Conservation (phyloP, 1,139 yeast species). For the Suhomyces anneliseae region DNA sequence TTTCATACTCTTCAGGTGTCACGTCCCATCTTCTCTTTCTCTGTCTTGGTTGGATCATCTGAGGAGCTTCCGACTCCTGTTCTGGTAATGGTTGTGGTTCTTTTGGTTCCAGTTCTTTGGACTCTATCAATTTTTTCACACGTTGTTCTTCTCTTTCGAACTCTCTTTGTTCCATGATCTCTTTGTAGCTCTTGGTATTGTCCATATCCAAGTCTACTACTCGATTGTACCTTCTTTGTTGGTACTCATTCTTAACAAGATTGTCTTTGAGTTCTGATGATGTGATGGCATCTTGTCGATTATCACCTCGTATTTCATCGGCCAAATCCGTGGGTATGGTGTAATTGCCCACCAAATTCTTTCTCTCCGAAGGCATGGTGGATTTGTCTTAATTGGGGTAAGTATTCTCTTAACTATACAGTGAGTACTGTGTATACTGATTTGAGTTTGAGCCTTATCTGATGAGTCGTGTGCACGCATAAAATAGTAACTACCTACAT, state of each 20-base stretch:
- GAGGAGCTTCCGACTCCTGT: slow-evolving; percentile 13
- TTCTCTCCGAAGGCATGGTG: slow-evolving; percentile 9
- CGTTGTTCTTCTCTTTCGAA: slow-evolving; percentile 33
- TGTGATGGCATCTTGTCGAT: slow-evolving; percentile 34
- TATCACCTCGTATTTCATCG: slow-evolving; percentile 27
- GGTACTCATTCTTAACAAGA: slow-evolving; percentile 20
- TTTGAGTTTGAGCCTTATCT: neutral
- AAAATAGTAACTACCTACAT: neutral
- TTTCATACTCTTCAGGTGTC: slow-evolving; percentile 33
- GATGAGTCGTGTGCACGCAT: slow-evolving; percentile 17
- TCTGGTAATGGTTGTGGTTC: slow-evolving; percentile 17
- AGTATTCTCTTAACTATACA: neutral
- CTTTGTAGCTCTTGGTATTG: slow-evolving; percentile 29
- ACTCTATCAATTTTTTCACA: slow-evolving; percentile 19
- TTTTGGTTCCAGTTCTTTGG: slow-evolving; percentile 17
- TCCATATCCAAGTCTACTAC: slow-evolving; percentile 25
- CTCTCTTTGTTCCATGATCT: slow-evolving; percentile 37
- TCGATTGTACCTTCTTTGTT: slow-evolving; percentile 25
- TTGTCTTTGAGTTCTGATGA: slow-evolving; percentile 21
- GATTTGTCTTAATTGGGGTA: neutral
- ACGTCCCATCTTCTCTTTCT: slow-evolving; percentile 33
- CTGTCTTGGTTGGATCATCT: slow-evolving; percentile 16
- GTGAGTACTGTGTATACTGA: neutral
- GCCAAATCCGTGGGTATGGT: slow-evolving; percentile 33
- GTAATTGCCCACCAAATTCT: slow-evolving; percentile 30